These are phyloP conservation scores for Glycyrrhiza uralensis DNA, from an alignment of 306 rosid genomes.

Conservation along the genomic window DNA sequence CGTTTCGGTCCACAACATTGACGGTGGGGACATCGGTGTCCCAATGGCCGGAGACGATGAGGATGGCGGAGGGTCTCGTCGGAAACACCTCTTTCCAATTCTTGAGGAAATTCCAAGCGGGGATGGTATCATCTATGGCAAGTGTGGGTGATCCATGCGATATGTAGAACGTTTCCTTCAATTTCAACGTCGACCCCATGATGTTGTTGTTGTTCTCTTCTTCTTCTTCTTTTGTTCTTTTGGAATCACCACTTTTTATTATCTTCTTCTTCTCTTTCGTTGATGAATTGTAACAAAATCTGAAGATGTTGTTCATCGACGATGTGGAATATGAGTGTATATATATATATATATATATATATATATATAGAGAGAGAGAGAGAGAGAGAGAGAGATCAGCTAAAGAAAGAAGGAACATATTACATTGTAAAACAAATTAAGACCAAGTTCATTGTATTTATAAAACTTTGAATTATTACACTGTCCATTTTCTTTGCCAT, in stretches of 20 bases:
- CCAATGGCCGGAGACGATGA: conserved; percentile 60
- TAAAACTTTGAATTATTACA: too few species aligned
- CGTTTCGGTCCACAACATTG: conserved; percentile 35
- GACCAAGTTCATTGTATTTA: too few species aligned
- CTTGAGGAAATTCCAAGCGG: conserved; percentile 50
- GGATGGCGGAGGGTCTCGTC: conserved; percentile 42
- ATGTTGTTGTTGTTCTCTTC: not conserved
- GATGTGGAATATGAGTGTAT: too few species aligned
- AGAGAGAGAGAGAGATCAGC: not conserved
- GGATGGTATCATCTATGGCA: conserved; percentile 42
- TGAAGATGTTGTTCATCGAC: not conserved
- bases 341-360: too few species aligned
- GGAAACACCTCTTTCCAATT: conserved; percentile 44
- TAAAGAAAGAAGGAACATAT: too few species aligned
- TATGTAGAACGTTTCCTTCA: conserved; percentile 43
- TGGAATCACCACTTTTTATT: not conserved
- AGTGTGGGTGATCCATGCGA: conserved; percentile 58
- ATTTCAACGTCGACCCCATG: conserved; percentile 1
- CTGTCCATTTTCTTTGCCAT: too few species aligned
- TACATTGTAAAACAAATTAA: too few species aligned
- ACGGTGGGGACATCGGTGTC: conserved; percentile 52
- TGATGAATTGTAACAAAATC: not conserved
- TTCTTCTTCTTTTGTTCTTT: not conserved
- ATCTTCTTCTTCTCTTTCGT: not conserved
- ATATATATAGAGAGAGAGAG: too few species aligned